phyloP scores from a whole-genome alignment of 169 alveolate species.

The Babesia sp. region DNA sequence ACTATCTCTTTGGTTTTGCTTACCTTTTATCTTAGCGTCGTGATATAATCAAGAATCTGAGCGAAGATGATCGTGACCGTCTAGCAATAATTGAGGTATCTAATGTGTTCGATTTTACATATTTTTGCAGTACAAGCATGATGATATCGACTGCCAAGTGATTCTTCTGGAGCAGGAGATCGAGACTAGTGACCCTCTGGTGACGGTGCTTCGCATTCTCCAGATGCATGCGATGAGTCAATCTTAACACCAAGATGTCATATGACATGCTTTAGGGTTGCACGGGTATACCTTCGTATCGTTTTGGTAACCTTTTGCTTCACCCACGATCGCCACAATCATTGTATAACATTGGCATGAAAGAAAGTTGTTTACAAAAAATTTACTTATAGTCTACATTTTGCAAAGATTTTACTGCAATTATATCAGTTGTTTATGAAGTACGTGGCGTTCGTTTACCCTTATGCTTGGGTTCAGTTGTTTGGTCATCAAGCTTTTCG shows the following conservation, averaged over 20 bases:
- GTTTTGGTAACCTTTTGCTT: no score
- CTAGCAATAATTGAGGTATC: slow-evolving; percentile 58
- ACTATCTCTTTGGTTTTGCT: background rate
- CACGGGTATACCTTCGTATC: no score
- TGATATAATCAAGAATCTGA: slow-evolving; percentile 10
- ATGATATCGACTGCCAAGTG: background rate
- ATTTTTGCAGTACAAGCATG: slow-evolving; percentile 1
- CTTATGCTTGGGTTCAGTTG: background rate
- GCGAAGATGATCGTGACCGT: slow-evolving; percentile 47
- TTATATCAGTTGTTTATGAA: no score
- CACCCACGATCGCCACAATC: no score
- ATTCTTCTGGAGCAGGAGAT: slow-evolving; percentile 50
- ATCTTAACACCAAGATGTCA: background rate
- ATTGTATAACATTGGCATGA: no score
- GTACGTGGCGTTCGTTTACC: background rate
- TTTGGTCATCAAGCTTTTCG: background rate
- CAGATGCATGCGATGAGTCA: slow-evolving; percentile 36
- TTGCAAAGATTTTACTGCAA: no score
- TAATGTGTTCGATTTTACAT: background rate
- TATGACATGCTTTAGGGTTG: no score
- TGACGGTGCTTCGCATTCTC: slow-evolving; percentile 61
- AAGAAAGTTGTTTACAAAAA: no score
- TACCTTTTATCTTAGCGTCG: background rate
- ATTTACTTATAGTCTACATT: no score
- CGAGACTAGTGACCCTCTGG: slow-evolving; percentile 55